Base-by-base conservation (phyloP, 2,329 filamentous ascomycete species). In the Neofusicoccum laricinum region DNA sequence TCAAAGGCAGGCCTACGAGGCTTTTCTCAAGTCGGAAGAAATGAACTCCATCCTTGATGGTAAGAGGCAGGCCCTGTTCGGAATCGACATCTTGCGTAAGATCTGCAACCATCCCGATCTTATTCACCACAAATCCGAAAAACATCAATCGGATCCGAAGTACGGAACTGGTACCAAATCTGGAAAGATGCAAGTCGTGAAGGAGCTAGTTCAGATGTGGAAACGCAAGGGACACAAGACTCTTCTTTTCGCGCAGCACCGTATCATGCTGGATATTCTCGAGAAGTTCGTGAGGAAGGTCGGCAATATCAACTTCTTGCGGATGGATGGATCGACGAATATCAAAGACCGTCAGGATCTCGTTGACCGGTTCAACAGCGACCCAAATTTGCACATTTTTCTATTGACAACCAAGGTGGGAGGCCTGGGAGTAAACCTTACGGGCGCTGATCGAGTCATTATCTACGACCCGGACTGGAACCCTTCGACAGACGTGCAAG, bases 381-480 rank as follows among this genome's bases (percentile, higher is more conserved):
- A 91, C 57, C 88, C 90, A 0, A 79, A 89, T 43, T 80, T 97
- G 5, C 88, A 97, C 70, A 87, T 99, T 0, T 99, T 99, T 72
- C 82, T 99, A 1, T 84, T 99, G 63, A 98, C 95, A 0, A 99
- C 96, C 0, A 96, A 96, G 73, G 96, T 97, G 17, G 95, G 95
- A 50, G 95, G 95, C 0, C 81, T 99, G 14, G 95, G 95, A 5
- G 90, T 97, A 51, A 99, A 99, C 69, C 81, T 99, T 21, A 99
- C 95, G 0, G 95, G 95, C 7, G 95, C 95, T 4, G 92, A 97
- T 73, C 88, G 95, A 38, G 94, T 99, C 68, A 97, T 99, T 73
- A 98, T 99, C 63, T 99, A 95, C 73, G 96, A 99, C 72, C 96
- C 95, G 0, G 95, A 99, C 74, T 99, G 95, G 95, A 98, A 98